Conservation (phyloP, 768 basidiomycete species). For the Leccinum subgranulosum region DNA sequence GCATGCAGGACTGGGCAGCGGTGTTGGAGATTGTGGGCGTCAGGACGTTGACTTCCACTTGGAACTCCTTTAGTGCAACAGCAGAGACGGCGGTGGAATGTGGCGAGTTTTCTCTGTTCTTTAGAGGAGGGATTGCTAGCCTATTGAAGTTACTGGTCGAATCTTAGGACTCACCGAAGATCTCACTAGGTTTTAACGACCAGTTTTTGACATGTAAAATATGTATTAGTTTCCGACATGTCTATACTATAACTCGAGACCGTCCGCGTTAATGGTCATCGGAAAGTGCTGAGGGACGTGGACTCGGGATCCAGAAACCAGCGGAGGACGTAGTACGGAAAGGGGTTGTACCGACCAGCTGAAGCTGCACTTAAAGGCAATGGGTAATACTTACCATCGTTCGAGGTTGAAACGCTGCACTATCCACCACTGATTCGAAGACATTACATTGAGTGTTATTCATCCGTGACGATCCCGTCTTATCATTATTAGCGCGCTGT, state of each 20-base stretch:
- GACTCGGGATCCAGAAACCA: too few species aligned
- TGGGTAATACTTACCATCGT: too few species aligned
- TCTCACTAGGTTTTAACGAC: background rate
- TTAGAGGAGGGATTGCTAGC: slow-evolving; percentile 8
- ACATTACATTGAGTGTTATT: background rate
- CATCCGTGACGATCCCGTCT: background rate
- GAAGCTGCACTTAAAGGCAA: too few species aligned
- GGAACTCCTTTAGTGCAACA: slow-evolving; percentile 14
- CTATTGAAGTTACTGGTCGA: background rate
- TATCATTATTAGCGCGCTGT: background rate
- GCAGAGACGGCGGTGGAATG: slow-evolving; percentile 11
- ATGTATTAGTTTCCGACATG: background rate
- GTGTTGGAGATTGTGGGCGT: slow-evolving; percentile 33
- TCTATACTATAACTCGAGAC: background rate
- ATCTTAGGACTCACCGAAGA: background rate
- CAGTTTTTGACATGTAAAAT: background rate
- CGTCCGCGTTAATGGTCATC: background rate
- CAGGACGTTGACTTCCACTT: slow-evolving; percentile 12
- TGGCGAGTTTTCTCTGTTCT: slow-evolving; percentile 10
- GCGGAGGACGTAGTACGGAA: too few species aligned
- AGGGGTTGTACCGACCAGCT: too few species aligned
- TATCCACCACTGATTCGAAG: background rate
- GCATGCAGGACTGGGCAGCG: slow-evolving; percentile 35
- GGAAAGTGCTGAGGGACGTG: too few species aligned
- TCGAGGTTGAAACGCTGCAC: background rate